These are phyloP conservation scores for Eucalyptus erythrocorys DNA, from an alignment of 345 rosid species.

Conservation along the genomic window DNA sequence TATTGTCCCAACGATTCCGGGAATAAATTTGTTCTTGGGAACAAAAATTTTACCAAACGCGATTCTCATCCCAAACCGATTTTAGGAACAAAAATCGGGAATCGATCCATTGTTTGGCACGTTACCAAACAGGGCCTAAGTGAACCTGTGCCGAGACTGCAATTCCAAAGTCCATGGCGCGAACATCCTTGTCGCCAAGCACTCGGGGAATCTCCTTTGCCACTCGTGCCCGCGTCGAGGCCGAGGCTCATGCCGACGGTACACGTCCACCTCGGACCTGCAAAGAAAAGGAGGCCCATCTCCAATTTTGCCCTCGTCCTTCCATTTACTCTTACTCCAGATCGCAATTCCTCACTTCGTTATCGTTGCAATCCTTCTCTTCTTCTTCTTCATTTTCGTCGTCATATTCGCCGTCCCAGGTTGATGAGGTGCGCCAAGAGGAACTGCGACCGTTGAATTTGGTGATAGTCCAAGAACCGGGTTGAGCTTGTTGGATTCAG, in stretches of 20 bases:
- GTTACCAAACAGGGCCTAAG: too few relatives aligned
- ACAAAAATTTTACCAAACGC: too few relatives aligned
- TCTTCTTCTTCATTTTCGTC: not conserved
- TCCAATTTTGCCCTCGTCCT: not conserved
- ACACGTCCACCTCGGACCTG: not conserved
- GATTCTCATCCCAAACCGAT: too few relatives aligned
- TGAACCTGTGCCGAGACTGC: slow-evolving; percentile 43
- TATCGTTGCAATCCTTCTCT: not conserved
- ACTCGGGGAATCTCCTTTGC: slow-evolving; percentile 36
- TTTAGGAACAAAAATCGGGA: too few relatives aligned
- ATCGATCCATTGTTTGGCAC: too few relatives aligned
- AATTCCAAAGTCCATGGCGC: slow-evolving; percentile 40
- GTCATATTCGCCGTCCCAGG: not conserved
- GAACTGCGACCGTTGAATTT: not conserved
- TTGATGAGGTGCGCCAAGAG: not conserved
- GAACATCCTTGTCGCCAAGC: slow-evolving; percentile 47
- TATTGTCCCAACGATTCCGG: too few relatives aligned
- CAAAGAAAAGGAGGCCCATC: not conserved
- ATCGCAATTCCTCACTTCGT: not conserved
- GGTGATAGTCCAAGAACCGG: not conserved
- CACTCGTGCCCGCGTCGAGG: slow-evolving; percentile 31
- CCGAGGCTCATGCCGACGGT: slow-evolving; percentile 15
- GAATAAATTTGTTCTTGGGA: too few relatives aligned
- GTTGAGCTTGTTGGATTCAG: not conserved
- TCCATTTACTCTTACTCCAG: not conserved